Conservation (phyloP, 768 basidiomycete genomes). For the Suillus cothurnatus region DNA sequence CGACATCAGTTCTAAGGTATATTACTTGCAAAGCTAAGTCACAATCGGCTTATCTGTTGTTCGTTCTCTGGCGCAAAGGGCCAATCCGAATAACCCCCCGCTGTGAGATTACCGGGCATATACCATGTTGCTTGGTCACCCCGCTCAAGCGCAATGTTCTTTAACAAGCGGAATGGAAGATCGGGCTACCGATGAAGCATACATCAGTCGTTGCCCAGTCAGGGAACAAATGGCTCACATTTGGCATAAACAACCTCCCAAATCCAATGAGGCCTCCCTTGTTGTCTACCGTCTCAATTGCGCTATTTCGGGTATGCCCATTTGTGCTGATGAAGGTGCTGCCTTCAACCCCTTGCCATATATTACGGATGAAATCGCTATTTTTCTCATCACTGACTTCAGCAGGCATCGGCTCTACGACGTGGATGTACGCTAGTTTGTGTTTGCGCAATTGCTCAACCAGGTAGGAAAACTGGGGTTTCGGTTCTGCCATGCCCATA, state of each 20-base stretch:
- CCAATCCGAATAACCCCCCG: slow-evolving; percentile 35
- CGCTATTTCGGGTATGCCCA: slow-evolving; percentile 44
- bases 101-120: slow-evolving; percentile 23
- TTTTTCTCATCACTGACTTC: slow-evolving; percentile 21
- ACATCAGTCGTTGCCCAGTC: background rate
- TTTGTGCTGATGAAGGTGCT: slow-evolving; percentile 45
- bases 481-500: slow-evolving; percentile 57
- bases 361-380: slow-evolving; percentile 47
- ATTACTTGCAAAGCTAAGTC: too few relatives aligned
- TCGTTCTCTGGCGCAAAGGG: slow-evolving; percentile 20
- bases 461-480: slow-evolving; percentile 56
- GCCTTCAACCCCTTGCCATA: slow-evolving; percentile 41
- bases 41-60: background rate
- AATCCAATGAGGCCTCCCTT: slow-evolving; percentile 37
- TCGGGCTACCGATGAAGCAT: slow-evolving; percentile 25
- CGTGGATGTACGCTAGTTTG: slow-evolving; percentile 54
- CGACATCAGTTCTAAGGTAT: background rate
- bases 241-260: slow-evolving; percentile 40
- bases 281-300: slow-evolving; percentile 38
- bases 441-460: slow-evolving; percentile 40
- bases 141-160: slow-evolving; percentile 21
- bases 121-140: slow-evolving; percentile 27
- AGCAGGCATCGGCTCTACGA: slow-evolving; percentile 40
- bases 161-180: slow-evolving; percentile 31
- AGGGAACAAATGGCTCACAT: slow-evolving; percentile 31